Evolutionary conservation across 495 filamentous ascomycete species (phyloP).

Genomic region (Hypoxylon crocopeplum): DNA sequence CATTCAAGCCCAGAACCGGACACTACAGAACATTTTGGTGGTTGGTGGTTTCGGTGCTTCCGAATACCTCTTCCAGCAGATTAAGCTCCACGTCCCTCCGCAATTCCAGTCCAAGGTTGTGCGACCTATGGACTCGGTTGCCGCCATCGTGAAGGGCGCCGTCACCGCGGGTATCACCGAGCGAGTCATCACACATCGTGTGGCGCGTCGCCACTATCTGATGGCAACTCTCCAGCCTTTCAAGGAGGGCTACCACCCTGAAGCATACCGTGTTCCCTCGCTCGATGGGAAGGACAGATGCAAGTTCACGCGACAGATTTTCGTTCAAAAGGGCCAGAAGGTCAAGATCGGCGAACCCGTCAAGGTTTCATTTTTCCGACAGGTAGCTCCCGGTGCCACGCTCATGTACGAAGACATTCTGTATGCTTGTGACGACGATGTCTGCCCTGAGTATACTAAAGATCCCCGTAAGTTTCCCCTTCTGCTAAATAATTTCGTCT

Average conservation of each 20-base stretch:
- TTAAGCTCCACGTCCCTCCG: slow-evolving; percentile 81
- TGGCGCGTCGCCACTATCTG: slow-evolving; percentile 97
- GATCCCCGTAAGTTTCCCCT: slow-evolving; percentile 86
- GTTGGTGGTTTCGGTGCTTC: slow-evolving; percentile 79
- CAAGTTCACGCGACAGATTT: slow-evolving; percentile 98
- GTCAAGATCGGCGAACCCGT: slow-evolving; percentile 99
- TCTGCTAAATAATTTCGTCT: neutral
- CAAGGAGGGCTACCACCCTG: slow-evolving; percentile 97
- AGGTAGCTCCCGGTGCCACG: slow-evolving; percentile 95
- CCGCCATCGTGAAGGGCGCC: slow-evolving; percentile 78
- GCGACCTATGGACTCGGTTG: slow-evolving; percentile 78
- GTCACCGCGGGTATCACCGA: slow-evolving; percentile 94
- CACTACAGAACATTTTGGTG: slow-evolving; percentile 75
- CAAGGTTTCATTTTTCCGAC: slow-evolving; percentile 98
- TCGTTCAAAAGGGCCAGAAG: slow-evolving; percentile 97
- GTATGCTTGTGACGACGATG: slow-evolving; percentile 97
- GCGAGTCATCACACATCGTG: slow-evolving; percentile 92
- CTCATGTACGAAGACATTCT: slow-evolving; percentile 99
- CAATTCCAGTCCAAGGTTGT: slow-evolving; percentile 82
- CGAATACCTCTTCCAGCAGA: slow-evolving; percentile 81
- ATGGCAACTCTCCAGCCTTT: slow-evolving; percentile 99
- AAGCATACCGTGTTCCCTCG: slow-evolving; percentile 95
- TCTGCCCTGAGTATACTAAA: slow-evolving; percentile 98
- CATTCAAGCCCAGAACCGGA: slow-evolving; percentile 76
- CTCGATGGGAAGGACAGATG: slow-evolving; percentile 97